A percentile compares a stretch with the other conserved stretches of the same genome.
These are phyloP conservation scores for Dendrobium officinale DNA, from an alignment of 106 monocot species.

Conservation along the genomic window DNA sequence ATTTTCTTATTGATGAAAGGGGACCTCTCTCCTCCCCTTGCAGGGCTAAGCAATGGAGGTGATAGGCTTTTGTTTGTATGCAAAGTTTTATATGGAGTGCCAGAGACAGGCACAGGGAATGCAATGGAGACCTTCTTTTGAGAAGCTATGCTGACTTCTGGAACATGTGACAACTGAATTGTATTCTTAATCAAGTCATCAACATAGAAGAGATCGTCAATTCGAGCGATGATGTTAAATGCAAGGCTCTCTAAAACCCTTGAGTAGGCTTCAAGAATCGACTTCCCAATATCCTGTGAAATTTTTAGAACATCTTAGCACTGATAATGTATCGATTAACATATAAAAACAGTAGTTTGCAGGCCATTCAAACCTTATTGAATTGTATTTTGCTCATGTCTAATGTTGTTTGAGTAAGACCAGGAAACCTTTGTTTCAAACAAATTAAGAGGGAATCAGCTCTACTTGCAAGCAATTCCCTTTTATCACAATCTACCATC, in stretches of 20 bases:
- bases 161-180: constrained; percentile 31
- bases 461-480: constrained; percentile 76
- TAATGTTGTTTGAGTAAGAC: constrained; percentile 74
- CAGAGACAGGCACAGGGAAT: constrained; percentile 50
- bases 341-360: not conserved
- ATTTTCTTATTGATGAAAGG: constrained; percentile 35
- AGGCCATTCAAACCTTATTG: constrained; percentile 52
- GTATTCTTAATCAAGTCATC: constrained; percentile 63
- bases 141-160: constrained; percentile 15
- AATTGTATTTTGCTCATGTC: constrained; percentile 92
- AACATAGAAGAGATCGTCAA: constrained; percentile 73
- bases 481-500: constrained; percentile 51
- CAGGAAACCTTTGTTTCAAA: constrained; percentile 88
- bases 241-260: constrained; percentile 93
- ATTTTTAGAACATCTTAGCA: not conserved
- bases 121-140: constrained; percentile 34
- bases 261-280: constrained; percentile 90
- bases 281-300: constrained; percentile 82
- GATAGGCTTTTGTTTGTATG: constrained; percentile 58
- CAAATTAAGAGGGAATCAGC: constrained; percentile 73
- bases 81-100: constrained; percentile 57
- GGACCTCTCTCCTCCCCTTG: constrained; percentile 28
- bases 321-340: not conserved
- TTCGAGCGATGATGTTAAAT: constrained; percentile 80
- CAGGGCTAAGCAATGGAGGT: constrained; percentile 27